A percentile compares a stretch with the other conserved stretches of the same genome.
Evolutionary conservation across 768 basidiomycete species (phyloP).

Genomic region (Sarcodon sp.): DNA sequence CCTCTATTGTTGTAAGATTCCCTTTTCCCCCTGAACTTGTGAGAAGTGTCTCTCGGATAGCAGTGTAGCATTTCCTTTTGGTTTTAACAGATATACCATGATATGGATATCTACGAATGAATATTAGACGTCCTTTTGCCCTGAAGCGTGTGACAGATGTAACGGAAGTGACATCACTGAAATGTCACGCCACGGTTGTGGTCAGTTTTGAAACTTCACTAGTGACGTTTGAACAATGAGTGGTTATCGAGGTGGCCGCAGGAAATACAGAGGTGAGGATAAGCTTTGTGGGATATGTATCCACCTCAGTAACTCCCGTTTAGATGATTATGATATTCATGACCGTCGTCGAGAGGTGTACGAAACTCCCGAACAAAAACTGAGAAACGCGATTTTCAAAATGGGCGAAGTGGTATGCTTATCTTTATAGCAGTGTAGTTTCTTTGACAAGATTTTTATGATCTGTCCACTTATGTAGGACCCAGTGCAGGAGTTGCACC

Average conservation of each 20-base stretch:
- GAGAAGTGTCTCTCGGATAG: too few species aligned
- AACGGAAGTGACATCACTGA: too few species aligned
- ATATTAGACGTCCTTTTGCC: too few species aligned
- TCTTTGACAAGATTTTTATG: background rate
- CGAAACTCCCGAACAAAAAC: slow-evolving; percentile 64
- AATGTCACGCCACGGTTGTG: too few species aligned
- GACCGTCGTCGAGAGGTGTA: slow-evolving; percentile 49
- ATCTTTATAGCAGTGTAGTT: background rate
- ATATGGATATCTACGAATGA: too few species aligned
- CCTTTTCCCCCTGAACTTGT: too few species aligned
- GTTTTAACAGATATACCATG: too few species aligned
- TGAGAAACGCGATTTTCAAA: slow-evolving; percentile 54
- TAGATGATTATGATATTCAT: slow-evolving; percentile 51
- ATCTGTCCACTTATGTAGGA: slow-evolving; percentile 32
- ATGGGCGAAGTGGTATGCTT: slow-evolving; percentile 65
- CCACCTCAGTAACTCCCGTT: slow-evolving; percentile 1
- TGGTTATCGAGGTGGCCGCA: slow-evolving; percentile 5
- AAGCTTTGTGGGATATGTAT: background rate
- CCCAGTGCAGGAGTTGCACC: slow-evolving; percentile 52
- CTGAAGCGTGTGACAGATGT: too few species aligned
- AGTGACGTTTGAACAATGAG: background rate
- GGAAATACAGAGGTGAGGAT: slow-evolving; percentile 12
- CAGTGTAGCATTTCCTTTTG: too few species aligned
- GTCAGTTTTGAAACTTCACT: too few species aligned
- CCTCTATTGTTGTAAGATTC: too few species aligned